Percentiles rank a stretch among this genome's conserved stretches.
Evolutionary conservation across 805 yeast species (phyloP).

Genomic region (Candida suzukii): DNA sequence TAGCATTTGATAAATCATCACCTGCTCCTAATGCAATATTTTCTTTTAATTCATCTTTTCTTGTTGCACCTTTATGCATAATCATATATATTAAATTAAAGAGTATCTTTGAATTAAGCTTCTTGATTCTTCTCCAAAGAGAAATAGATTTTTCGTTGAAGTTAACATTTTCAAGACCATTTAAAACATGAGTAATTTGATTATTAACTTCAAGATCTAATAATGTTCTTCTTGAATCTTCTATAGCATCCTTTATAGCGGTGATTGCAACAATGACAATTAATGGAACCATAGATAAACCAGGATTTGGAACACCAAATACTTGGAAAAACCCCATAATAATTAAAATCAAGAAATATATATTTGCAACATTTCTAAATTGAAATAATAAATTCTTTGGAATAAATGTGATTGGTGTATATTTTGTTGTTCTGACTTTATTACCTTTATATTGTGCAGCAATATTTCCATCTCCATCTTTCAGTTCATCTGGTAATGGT

Average conservation of each 20-base stretch:
- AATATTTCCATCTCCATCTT: background rate
- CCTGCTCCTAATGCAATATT: too few relatives aligned
- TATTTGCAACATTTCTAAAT: constrained; percentile 53
- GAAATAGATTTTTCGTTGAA: constrained; percentile 47
- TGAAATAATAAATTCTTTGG: constrained; percentile 51
- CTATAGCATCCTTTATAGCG: constrained; percentile 71
- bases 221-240: constrained; percentile 60
- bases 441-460: constrained; percentile 36
- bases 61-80: background rate
- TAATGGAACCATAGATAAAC: constrained; percentile 71
- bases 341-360: constrained; percentile 48
- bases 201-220: constrained; percentile 67
- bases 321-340: constrained; percentile 57
- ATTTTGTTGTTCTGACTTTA: constrained; percentile 57
- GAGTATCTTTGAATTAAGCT: constrained; percentile 31
- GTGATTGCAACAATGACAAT: constrained; percentile 72
- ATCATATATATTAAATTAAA: constrained; percentile 1
- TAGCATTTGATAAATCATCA: background rate
- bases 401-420: constrained; percentile 49
- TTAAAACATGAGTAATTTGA: constrained; percentile 49
- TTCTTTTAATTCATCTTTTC: constrained; percentile 1
- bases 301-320: constrained; percentile 71
- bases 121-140: constrained; percentile 65
- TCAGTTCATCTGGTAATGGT: constrained; percentile 35
- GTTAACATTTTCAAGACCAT: constrained; percentile 51